Evolutionary conservation across 78 protist species (phyloP), one percentile per base, ranked within the genome.

Genomic region (Isochrysis galbana): DNA sequence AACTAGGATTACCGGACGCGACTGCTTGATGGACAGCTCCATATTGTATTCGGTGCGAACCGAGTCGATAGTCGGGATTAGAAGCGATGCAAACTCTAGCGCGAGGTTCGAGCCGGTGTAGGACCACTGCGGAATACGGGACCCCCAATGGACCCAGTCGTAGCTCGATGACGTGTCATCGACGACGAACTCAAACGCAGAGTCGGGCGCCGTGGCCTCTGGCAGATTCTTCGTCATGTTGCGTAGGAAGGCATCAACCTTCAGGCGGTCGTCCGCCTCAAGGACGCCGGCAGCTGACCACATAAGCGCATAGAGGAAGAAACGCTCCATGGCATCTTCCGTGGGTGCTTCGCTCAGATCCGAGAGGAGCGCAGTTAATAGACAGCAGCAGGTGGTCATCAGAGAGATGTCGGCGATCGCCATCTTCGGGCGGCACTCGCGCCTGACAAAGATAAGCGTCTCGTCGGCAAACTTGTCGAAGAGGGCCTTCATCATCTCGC

Each of bases 261-360:
- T 86, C 45, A 19, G 44, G 38, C 97, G 97, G 86, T 96, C 97
- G 45, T 91, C 93, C n/a, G 7, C 2, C 89, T 96, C 98, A 42
- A 97, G 96, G 0, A 38, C 61, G 41, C 95, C 95, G 96, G 96
- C 95, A 97, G 42, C 78, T 86, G 88, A 10, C 41, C 92, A 97
- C 42, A 96, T 96, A 69, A 97, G 95, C 54, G 95, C 41, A 87
- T 67, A 17, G 95, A 97, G 94, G 29, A 96, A 26, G 23, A 96
- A 90, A 80, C 89, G 47, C 23, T 95, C 95, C 92, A 78, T 67
- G 42, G 72, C 54, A 83, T 96, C 21, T 46, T 97, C 97, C 23
- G n/a, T 61, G 26, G 95, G 72, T n/a, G 97, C 0, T 0, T 22
- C 87, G 51, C 26, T 51, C 45, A 22, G n/a, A 42, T 94, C 94